Evolutionary conservation across 2,329 filamentous ascomycete genomes (phyloP).

Genomic region (Xylaria sp.): DNA sequence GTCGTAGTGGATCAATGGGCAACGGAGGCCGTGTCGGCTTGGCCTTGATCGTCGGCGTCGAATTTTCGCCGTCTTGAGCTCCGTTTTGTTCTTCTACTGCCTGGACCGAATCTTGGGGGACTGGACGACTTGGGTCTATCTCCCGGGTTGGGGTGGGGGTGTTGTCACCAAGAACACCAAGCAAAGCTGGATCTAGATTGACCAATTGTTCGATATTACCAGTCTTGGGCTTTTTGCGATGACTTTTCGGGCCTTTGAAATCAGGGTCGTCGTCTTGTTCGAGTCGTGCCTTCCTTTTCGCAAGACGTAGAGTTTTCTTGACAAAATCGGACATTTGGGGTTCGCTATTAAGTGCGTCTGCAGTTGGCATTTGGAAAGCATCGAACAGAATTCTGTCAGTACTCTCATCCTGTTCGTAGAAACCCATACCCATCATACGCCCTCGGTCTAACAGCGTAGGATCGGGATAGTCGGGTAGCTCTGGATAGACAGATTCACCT

Average conservation of each 20-base stretch:
- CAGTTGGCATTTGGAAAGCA: constrained; percentile 64
- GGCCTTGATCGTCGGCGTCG: constrained; percentile 25
- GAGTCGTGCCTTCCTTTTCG: constrained; percentile 63
- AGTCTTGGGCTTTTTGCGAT: constrained; percentile 56
- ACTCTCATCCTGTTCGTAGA: constrained; percentile 69
- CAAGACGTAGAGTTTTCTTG: constrained; percentile 64
- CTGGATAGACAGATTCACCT: constrained; percentile 46
- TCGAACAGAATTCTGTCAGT: constrained; percentile 70
- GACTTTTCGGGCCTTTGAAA: constrained; percentile 58
- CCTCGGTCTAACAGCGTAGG: constrained; percentile 59
- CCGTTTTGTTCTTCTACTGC: constrained; percentile 32
- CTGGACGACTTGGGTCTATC: constrained; percentile 31
- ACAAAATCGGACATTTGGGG: constrained; percentile 64
- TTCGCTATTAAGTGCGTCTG: constrained; percentile 57
- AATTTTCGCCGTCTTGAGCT: constrained; percentile 36
- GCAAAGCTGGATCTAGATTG: constrained; percentile 66
- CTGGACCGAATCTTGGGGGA: constrained; percentile 33
- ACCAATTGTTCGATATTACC: constrained; percentile 53
- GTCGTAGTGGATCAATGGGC: constrained; percentile 58
- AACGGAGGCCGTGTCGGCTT: constrained; percentile 46
- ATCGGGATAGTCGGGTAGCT: constrained; percentile 56
- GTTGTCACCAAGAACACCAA: constrained; percentile 49
- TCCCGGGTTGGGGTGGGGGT: constrained; percentile 41
- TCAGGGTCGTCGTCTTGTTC: constrained; percentile 67
- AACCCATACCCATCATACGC: constrained; percentile 67